Base-by-base conservation (phyloP, 73 alveolate genomes). In the Diophrys sp. region DNA sequence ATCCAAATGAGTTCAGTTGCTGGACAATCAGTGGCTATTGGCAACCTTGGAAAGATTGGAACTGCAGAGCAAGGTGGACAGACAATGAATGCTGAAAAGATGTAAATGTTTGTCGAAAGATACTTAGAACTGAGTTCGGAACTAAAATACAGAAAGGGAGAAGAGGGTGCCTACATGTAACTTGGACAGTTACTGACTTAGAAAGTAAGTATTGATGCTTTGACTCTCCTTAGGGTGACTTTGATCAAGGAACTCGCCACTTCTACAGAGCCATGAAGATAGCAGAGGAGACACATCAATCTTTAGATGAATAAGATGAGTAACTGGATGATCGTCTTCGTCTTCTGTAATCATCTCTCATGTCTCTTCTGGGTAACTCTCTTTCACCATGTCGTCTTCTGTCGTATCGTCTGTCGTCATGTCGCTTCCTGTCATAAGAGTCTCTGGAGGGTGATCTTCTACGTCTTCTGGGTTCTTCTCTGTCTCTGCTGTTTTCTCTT, bases 11-110 rank as follows among this genome's bases (percentile, higher is more conserved):
- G 84, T 25, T 77, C 89, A 73, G 85, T 84, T 0, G 95, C 92
- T 1, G 92, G 95, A 28, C 84, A 89, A 54, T 70, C 85, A 1
- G 95, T 89, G 0, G 95, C 95, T 34, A 87, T 89, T 55, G 95
- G 95, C 23, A 88, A 88, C 62, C 70, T 88, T 5, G 95, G 95
- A 0, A 83, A 83, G 33, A 81, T 89, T 5, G 81, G 81, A 73
- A 69, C 25, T 5, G 5, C 31, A 5, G 77, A 29, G 8, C 54
- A 54, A 28, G 90, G 88, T 23, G 78, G 81, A 24, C 32, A 77
- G 28, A 66, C 31, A 1, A 70, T 80, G 82, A 84, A 87, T 56
- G 56, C 79, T 56, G 95, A 87, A 57, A 87, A 83, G 72, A 74
- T 84, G 31, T 85, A 89, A 56, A 84, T 89, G 92, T 84, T 89